Evolutionary conservation across 1,139 yeast species (phyloP).

Genomic region (Suhomyces bribrorum): DNA sequence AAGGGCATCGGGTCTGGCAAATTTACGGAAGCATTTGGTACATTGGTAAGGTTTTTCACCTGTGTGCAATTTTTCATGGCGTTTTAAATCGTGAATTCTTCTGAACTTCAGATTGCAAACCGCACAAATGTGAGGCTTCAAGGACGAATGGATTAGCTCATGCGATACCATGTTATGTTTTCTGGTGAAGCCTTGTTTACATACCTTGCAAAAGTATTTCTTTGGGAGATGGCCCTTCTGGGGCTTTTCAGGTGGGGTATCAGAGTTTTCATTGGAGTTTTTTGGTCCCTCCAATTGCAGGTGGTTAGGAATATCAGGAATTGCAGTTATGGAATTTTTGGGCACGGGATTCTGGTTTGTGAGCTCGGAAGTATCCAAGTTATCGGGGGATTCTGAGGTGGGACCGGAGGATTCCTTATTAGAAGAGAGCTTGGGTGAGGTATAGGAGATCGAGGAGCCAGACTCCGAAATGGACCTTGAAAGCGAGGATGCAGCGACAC

Average conservation of each 20-base stretch:
- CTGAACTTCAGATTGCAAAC: slow-evolving; percentile 66
- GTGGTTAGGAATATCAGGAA: neutral
- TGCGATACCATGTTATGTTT: slow-evolving; percentile 78
- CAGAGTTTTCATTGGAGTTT: neutral
- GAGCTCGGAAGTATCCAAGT: neutral
- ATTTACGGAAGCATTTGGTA: slow-evolving; percentile 59
- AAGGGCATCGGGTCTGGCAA: slow-evolving; percentile 79
- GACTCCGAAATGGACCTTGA: neutral
- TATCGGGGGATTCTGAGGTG: neutral
- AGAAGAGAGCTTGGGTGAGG: neutral
- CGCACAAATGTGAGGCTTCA: slow-evolving; percentile 68
- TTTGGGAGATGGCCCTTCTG: slow-evolving; percentile 8
- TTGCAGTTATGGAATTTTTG: neutral
- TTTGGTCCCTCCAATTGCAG: neutral
- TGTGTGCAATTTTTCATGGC: slow-evolving; percentile 75
- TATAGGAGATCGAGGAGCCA: neutral
- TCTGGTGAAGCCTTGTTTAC: slow-evolving; percentile 64
- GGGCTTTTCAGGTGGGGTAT: neutral
- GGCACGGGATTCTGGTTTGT: neutral
- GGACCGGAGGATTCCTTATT: neutral
- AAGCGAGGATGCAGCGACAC: neutral
- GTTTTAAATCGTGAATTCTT: slow-evolving; percentile 71
- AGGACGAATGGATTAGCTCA: slow-evolving; percentile 64
- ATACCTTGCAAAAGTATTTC: slow-evolving; percentile 55
- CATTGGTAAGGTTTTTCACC: slow-evolving; percentile 74